Base-by-base conservation (phyloP, 768 basidiomycete genomes). In the Leccinum boreale region DNA sequence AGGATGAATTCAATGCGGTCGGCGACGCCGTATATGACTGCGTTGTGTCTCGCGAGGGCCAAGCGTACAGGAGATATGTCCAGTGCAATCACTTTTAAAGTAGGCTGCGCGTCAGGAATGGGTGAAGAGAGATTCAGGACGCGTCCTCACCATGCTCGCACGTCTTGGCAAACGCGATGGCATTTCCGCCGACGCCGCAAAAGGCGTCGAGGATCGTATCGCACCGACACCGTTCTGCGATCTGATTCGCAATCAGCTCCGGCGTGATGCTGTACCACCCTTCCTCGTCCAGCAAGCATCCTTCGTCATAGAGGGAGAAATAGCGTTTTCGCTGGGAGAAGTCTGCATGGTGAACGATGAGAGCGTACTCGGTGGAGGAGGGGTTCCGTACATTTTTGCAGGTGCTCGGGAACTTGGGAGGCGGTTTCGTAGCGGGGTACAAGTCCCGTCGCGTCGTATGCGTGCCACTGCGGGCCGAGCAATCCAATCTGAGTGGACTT, bases 251-350 rank as follows among this genome's bases (percentile, higher is more conserved):
- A n/a, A 99, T 85, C 39, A 80, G 80, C 66, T 98, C 94, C 0
- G 97, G 96, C 0, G 97, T 99, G 58, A 98, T 88, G 60, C 90
- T 94, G 74, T 90, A 98, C 96, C 95, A 98, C n/a, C 96, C 96
- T 70, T 96, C 93, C 62, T 90, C 85, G 62, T 98, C 97, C 11
- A 98, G 76, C 2, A 97, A 78, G 68, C 94, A 92, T 1, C 94
- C 94, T 17, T 85, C 72, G 24, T 86, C 82, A 64, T 93, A 94
- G 29, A 84, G 74, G 1, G 89, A 89, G 70, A 98, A 94, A 62
- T 84, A 86, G 1, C 92, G 84, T 54, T 83, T 79, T 31, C 96
- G 80, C 70, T 98, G 96, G 5, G 81, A 81, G 67, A 90, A 98
- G 70, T 98, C 95, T 98, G 65, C 26, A 33, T 50, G 47, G n/a